phyloP scores from a whole-genome alignment of 208 protist genomes.

The Wallacemonas sp. region DNA sequence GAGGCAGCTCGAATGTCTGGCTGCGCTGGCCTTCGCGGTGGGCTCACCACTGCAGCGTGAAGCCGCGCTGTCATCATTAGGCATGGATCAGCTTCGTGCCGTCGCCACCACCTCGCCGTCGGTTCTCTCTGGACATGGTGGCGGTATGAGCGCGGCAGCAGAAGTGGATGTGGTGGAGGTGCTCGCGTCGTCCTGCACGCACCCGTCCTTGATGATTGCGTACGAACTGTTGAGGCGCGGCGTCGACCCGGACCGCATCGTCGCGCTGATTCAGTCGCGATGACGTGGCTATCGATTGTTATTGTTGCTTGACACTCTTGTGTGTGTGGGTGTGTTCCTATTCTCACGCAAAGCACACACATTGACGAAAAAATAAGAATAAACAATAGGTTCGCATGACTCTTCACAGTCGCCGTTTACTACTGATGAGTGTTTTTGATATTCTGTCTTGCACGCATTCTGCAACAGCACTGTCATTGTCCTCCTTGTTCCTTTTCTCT shows the following conservation, averaged over 20 bases:
- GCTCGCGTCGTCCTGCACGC: slow-evolving; percentile 9
- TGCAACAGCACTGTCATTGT: too few species aligned
- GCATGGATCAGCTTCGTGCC: slow-evolving; percentile 3
- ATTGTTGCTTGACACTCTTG: too few species aligned
- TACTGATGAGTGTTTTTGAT: too few species aligned
- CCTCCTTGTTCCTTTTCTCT: slow-evolving; percentile 18
- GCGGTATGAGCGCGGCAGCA: too few species aligned
- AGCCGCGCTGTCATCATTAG: background rate
- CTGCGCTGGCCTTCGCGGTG: slow-evolving; percentile 62
- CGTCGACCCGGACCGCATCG: slow-evolving; percentile 63
- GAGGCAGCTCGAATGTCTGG: slow-evolving; percentile 51
- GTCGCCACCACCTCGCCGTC: background rate
- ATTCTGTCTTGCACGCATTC: too few species aligned
- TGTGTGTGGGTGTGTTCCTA: background rate
- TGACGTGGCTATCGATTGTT: background rate
- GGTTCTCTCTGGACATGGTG: background rate
- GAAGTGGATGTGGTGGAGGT: slow-evolving; percentile 25
- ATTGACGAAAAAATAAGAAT: too few species aligned
- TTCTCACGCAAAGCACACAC: too few species aligned
- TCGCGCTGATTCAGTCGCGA: slow-evolving; percentile 53
- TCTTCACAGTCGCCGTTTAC: too few species aligned
- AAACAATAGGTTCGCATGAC: too few species aligned
- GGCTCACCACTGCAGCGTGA: slow-evolving; percentile 65
- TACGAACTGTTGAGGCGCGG: slow-evolving; percentile 57
- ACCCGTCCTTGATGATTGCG: slow-evolving; percentile 25